Evolutionary conservation across 2,329 filamentous ascomycete genomes (phyloP), one percentile per base, ranked within the genome.

Genomic region (Aspergillus felis): DNA sequence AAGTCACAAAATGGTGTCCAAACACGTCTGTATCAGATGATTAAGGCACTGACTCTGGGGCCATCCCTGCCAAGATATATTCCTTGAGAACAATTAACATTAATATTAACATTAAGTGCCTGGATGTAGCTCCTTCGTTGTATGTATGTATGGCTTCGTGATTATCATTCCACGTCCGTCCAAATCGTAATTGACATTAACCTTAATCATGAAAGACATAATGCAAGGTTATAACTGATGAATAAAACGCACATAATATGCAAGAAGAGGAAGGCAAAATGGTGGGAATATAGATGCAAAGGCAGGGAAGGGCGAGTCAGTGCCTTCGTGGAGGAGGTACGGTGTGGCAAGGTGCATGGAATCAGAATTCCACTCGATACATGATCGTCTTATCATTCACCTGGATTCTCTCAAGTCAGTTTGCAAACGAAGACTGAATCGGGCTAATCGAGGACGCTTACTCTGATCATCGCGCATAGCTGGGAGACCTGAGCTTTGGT

Each of bases 21-120:
- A 38, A 38, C 32, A 38, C 32, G 14, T 38, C 14, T 47, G 24
- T 47, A 24, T 47, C 12, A 3, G 22, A 47, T 24, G 14, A 14
- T 14, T 17, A 7, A 47, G 22, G 14, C 20, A 14, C 20, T 47
- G 44, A 47, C 24, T 22, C 10, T 22, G 27, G 10, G 44, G 35
- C 24, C 22, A 41, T 17, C n/a, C 32, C 51, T 25, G 52, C 51
- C 56, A 54, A 54, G 42, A 58, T 55, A 52, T 58, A 57, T 59
- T 56, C 49, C 57, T 60, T 59, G 62, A 61, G 25, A 38, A 57
- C 55, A 59, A 71, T 72, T 71, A 71, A 59, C 65, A 73, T 72
- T 71, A 71, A 59, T 64, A 73, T 72, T 72, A 73, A 64, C 58
- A 71, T 71, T 72, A 71, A 62, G 65, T 63, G 63, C 65, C 66